These are phyloP conservation scores for Thelephora ganbajun DNA, from an alignment of 768 basidiomycete species.

Conservation along the genomic window DNA sequence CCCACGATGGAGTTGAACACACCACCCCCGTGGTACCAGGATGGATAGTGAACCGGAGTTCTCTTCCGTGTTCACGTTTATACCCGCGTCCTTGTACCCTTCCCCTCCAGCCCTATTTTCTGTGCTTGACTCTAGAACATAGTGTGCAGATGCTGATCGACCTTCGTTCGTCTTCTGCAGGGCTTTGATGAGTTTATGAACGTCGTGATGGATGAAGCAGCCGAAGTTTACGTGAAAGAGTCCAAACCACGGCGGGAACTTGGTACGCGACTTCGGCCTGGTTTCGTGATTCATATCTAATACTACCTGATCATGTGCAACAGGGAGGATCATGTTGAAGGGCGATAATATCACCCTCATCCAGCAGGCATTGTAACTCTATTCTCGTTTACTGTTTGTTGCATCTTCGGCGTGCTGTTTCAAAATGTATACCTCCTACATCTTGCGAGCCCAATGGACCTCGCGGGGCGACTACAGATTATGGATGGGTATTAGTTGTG, in stretches of 20 bases:
- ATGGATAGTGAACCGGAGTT: not conserved
- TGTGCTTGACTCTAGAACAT: not conserved
- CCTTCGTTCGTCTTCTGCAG: constrained; percentile 30
- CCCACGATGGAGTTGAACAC: constrained; percentile 25
- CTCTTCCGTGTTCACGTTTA: constrained; percentile 10
- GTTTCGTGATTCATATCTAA: constrained; percentile 3
- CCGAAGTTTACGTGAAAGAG: constrained; percentile 85
- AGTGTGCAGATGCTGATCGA: not conserved
- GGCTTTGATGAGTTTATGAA: constrained; percentile 99
- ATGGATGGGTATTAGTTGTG: constrained; percentile 66
- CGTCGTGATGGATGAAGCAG: constrained; percentile 84
- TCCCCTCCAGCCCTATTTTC: constrained; percentile 3
- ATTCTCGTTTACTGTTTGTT: not conserved
- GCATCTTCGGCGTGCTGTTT: constrained; percentile 2
- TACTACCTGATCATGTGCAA: not conserved
- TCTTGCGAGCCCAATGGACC: constrained; percentile 3
- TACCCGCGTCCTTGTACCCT: constrained; percentile 1
- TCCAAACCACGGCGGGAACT: constrained; percentile 74
- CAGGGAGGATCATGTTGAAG: constrained; percentile 91
- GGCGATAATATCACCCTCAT: constrained; percentile 99
- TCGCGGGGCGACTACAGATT: constrained; percentile 40
- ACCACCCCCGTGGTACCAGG: constrained; percentile 9
- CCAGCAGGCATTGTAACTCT: constrained; percentile 41
- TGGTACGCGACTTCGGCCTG: constrained; percentile 33
- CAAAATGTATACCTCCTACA: constrained; percentile 10